Evolutionary conservation across 2,329 filamentous ascomycete genomes (phyloP), one percentile per base, ranked within the genome.

Genomic region (Trichoderma sp.): DNA sequence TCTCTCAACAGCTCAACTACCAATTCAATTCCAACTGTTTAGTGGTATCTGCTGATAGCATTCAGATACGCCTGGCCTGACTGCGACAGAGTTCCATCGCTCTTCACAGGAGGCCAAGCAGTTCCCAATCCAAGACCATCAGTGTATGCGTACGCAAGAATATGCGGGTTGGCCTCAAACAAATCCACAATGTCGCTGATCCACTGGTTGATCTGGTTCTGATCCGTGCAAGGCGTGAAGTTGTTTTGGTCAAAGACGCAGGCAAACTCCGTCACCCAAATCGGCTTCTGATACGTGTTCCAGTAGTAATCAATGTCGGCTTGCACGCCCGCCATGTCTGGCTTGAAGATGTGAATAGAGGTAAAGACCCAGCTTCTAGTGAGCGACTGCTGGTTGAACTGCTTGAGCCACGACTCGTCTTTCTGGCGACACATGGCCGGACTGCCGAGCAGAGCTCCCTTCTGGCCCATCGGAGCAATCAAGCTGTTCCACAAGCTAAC

Each of bases 391-490:
- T 63, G 45, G 35, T 62, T 76, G 21, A 78, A 78, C 33, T 77
- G 45, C 45, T 68, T 75, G 18, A 78, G 77, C 77, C 77, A 78
- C 50, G 41, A 66, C 64, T 78, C 77, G 38, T 78, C 76, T 65
- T 76, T 75, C 67, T 78, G 92, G 77, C 92, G 94, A 21, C 90
- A 92, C 78, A 82, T 94, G 53, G 89, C 93, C 18, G 87, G 24
- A 83, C 88, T 27, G 79, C 85, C 0, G 89, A 92, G 68, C 82
- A 88, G 31, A 87, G 87, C 9, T 86, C 89, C 9, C 88, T 91
- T 35, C 83, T 94, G 29, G 86, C 94, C 35, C 87, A 94, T 31
- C 91, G 94, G 4, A 93, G 90, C 79, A 92, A 94, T 82, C 91
- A 90, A 31, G 85, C 87, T 35, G 83, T 90, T 69, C 86, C 89